phyloP scores from a whole-genome alignment of 192 early-diverging fungal genomes.

The Entomortierella parvispora region DNA sequence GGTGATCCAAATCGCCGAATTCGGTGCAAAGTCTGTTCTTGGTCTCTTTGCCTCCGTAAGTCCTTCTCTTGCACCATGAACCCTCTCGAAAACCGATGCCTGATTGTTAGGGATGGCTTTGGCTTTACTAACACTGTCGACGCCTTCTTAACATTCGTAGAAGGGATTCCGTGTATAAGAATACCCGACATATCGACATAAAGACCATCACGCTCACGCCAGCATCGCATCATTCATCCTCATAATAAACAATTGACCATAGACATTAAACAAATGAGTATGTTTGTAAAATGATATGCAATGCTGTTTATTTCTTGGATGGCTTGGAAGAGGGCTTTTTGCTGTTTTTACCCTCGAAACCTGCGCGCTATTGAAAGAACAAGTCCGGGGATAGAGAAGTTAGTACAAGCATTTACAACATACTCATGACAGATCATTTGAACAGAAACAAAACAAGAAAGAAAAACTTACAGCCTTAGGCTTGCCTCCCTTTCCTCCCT shows the following conservation, averaged over 20 bases:
- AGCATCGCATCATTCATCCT: not conserved
- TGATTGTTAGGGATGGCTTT: too few relatives aligned
- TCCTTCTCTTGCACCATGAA: not conserved
- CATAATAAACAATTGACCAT: not conserved
- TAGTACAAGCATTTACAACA: too few relatives aligned
- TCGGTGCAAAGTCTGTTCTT: constrained; percentile 56
- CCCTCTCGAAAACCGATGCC: not conserved
- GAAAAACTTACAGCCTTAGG: constrained; percentile 49
- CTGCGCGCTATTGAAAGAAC: constrained; percentile 28
- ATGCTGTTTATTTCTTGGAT: constrained; percentile 54
- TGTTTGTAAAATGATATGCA: constrained; percentile 11
- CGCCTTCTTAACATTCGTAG: not conserved
- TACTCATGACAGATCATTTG: too few relatives aligned
- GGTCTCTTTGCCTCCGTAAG: constrained; percentile 62
- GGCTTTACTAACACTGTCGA: not conserved
- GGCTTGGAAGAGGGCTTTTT: constrained; percentile 49
- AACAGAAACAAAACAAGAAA: too few relatives aligned
- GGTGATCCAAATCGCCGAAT: constrained; percentile 47
- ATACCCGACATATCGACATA: not conserved
- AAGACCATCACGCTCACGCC: not conserved
- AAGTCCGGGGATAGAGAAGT: not conserved
- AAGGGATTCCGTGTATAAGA: constrained; percentile 25
- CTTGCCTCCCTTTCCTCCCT: constrained; percentile 52
- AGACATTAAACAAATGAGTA: not conserved
- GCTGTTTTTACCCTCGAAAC: constrained; percentile 49